Base-by-base conservation (phyloP, 345 rosid species). In the Populus tremula region DNA sequence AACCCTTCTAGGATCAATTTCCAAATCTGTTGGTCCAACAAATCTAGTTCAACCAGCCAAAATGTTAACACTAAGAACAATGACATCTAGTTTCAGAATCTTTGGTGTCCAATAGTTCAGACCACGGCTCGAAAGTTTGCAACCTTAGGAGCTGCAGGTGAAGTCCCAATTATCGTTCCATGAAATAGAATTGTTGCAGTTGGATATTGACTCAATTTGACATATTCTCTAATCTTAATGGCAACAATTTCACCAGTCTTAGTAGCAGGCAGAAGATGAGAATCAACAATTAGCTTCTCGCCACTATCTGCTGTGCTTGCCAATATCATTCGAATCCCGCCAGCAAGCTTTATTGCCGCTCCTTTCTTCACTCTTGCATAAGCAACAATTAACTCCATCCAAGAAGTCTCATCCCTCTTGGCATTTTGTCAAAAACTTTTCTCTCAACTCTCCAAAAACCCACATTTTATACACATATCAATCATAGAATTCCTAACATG, bases 251-350 rank as follows among this genome's bases (percentile, higher is more conserved):
- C 74, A 13, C 79, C 85, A 3, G 75, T 82, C 82, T 74, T 67
- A 11, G 85, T 82, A 5, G 85, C 85, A 1, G 82, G 85, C n/a
- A 82, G 8, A 12, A 82, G 79, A 78, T 82, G 85, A 36, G 85
- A 75, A 67, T 82, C 85, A 23, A 79, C 85, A 70, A 82, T 78
- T 2, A 82, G 76, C 76, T 82, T 82, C 63, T 82, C 81, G 21
- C 82, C 81, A 33, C 63, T 75, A 8, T 77, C 75, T 25, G 36
- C 76, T 1, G 81, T 78, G 25, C 75, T 82, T 17, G 79, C 81
- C 70, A 82, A 3, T 16, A 82, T 74, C 85, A 82, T 78, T 33
- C 81, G 82, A 39, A 75, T 50, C 38, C 85, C 85, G 6, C 85
- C 85, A 4, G 85, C 85, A 33, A 70, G 69, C 68, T 78, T 82